Evolutionary conservation across 2,329 filamentous ascomycete genomes (phyloP).

Genomic region (Ilyonectria mors-panacis): DNA sequence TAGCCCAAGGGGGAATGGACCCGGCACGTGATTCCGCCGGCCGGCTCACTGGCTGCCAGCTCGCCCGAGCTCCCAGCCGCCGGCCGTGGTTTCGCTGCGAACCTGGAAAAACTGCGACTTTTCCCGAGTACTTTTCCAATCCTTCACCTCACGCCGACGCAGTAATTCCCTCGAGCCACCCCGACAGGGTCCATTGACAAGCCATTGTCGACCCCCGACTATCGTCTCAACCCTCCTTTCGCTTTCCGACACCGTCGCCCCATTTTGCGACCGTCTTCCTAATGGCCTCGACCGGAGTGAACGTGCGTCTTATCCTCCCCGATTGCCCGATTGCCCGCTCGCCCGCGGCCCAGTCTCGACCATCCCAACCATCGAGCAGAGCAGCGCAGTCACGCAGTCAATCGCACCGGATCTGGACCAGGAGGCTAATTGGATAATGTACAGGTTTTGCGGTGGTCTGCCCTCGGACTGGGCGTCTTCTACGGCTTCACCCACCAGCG

Average conservation of each 20-base stretch:
- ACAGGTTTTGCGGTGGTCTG: constrained; percentile 97
- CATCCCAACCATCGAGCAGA: constrained; percentile 32
- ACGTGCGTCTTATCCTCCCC: constrained; percentile 66
- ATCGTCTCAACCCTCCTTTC: constrained; percentile 54
- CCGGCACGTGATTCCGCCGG: constrained; percentile 45
- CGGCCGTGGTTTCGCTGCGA: constrained; percentile 43
- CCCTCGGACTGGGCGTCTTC: constrained; percentile 90
- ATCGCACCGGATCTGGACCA: constrained; percentile 28
- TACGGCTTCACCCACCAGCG: constrained; percentile 97
- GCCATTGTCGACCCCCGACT: constrained; percentile 56
- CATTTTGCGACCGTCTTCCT: constrained; percentile 59
- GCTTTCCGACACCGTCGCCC: constrained; percentile 57
- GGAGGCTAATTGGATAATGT: constrained; percentile 50
- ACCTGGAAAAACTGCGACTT: constrained; percentile 63
- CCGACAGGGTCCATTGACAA: constrained; percentile 62
- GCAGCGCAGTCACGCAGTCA: constrained; percentile 35
- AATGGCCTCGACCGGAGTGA: constrained; percentile 80
- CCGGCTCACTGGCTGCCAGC: constrained; percentile 47
- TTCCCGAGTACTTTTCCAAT: constrained; percentile 62
- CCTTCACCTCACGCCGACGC: constrained; percentile 56
- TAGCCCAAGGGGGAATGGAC: constrained; percentile 19
- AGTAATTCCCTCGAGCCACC: constrained; percentile 58
- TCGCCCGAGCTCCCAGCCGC: constrained; percentile 54
- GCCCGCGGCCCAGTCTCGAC: constrained; percentile 39
- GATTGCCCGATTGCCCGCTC: constrained; percentile 40